phyloP scores from a whole-genome alignment of 2,329 filamentous ascomycete species.

The Fusarium musae region DNA sequence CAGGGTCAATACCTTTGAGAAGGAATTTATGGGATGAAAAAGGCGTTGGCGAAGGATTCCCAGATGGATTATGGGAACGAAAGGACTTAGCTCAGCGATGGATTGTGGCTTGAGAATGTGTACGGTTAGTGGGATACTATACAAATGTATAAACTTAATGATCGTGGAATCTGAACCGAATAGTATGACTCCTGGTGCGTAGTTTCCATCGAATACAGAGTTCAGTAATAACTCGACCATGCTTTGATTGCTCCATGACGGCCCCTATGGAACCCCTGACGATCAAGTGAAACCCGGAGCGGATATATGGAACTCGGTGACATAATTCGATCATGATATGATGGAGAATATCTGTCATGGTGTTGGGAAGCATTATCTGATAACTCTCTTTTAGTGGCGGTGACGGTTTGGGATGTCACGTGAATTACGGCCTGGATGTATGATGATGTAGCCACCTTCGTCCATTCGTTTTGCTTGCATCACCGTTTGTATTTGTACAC shows the following conservation, averaged over 20 bases:
- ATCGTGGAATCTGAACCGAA: background rate
- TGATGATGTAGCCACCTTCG: constrained; percentile 35
- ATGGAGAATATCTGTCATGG: background rate
- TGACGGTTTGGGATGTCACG: constrained; percentile 26
- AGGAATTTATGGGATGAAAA: constrained; percentile 31
- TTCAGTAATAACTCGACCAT: background rate
- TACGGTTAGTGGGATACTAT: constrained; percentile 31
- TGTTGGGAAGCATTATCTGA: background rate
- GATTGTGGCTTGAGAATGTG: constrained; percentile 10
- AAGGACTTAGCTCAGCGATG: constrained; percentile 20
- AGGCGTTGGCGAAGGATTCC: constrained; percentile 34
- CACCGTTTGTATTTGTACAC: constrained; percentile 18
- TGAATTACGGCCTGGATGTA: constrained; percentile 22
- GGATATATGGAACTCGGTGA: background rate
- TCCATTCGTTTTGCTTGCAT: constrained; percentile 31
- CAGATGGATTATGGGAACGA: constrained; percentile 10
- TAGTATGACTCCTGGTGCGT: background rate
- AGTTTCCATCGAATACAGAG: background rate
- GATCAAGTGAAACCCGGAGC: background rate
- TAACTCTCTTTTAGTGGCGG: background rate
- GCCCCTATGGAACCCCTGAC: background rate
- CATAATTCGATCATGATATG: background rate
- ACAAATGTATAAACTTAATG: constrained; percentile 40
- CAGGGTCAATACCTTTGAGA: constrained; percentile 13
- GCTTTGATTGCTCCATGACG: background rate